These are phyloP conservation scores for Trichosporon faecale DNA, from an alignment of 1,284 basidiomycete species.

Conservation along the genomic window DNA sequence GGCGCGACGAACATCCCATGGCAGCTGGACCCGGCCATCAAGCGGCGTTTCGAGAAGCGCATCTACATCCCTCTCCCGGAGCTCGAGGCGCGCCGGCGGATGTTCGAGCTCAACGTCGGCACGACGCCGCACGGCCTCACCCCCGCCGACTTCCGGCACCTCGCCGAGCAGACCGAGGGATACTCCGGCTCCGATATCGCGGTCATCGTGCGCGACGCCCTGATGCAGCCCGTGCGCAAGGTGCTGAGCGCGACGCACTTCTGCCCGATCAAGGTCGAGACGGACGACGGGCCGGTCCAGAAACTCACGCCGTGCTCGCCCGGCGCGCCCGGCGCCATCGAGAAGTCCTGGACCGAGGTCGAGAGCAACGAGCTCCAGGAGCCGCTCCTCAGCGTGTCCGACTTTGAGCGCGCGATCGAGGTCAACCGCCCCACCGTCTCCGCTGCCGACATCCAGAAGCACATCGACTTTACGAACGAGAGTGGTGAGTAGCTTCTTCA, in stretches of 20 bases:
- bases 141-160: slow-evolving; percentile 71
- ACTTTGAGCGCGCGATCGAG: slow-evolving; percentile 82
- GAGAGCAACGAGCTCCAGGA: slow-evolving; percentile 86
- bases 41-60: slow-evolving; percentile 94
- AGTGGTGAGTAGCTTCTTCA: slow-evolving; percentile 48
- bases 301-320: slow-evolving; percentile 88
- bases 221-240: slow-evolving; percentile 98
- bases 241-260: slow-evolving; percentile 95
- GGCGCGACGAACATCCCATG: slow-evolving; percentile 98
- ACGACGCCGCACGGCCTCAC: slow-evolving; percentile 82
- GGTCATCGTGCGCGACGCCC: slow-evolving; percentile 89
- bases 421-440: slow-evolving; percentile 86
- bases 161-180: slow-evolving; percentile 86
- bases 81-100: slow-evolving; percentile 82
- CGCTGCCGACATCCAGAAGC: slow-evolving; percentile 80
- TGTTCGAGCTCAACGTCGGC: slow-evolving; percentile 97
- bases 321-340: slow-evolving; percentile 77
- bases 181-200: slow-evolving; percentile 96
- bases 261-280: slow-evolving; percentile 58
- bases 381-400: slow-evolving; percentile 70
- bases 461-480: slow-evolving; percentile 90
- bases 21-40: slow-evolving; percentile 96
- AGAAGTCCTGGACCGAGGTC: slow-evolving; percentile 91
- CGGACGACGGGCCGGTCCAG: slow-evolving; percentile 57
- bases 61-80: slow-evolving; percentile 98